phyloP scores from a whole-genome alignment of 176 grass and related monocot species.

The Triticum monococcum region DNA sequence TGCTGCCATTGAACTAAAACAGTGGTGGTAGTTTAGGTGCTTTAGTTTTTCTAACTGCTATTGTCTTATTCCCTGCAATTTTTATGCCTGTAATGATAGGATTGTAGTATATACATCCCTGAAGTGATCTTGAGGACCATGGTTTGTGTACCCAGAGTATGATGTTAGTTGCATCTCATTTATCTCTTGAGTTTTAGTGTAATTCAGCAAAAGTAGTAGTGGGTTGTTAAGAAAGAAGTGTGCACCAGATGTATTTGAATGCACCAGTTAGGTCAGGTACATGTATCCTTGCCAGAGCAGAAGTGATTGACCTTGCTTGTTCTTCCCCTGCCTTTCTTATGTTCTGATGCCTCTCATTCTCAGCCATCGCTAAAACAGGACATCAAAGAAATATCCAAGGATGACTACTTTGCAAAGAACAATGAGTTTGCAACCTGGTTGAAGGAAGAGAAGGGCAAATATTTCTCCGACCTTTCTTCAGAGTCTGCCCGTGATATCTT shows the following conservation, averaged over 20 bases:
- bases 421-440: conserved; percentile 93
- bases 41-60: neutral
- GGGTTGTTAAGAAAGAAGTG: neutral
- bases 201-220: neutral
- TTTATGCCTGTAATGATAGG: neutral
- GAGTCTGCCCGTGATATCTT: conserved; percentile 73
- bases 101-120: neutral
- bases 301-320: neutral
- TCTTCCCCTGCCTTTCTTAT: neutral
- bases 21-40: neutral
- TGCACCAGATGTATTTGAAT: neutral
- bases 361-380: conserved; percentile 30
- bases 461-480: conserved; percentile 87
- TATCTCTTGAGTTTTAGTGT: neutral
- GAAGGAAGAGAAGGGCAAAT: conserved; percentile 80
- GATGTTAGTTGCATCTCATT: neutral
- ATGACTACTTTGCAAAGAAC: conserved; percentile 93
- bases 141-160: neutral
- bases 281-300: neutral
- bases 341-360: neutral
- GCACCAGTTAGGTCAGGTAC: neutral
- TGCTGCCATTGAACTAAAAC: neutral
- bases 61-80: neutral
- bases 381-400: conserved; percentile 83
- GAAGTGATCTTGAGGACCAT: neutral